phyloP scores from a whole-genome alignment of 129 eudicot species.

The Helianthus tuberosus region DNA sequence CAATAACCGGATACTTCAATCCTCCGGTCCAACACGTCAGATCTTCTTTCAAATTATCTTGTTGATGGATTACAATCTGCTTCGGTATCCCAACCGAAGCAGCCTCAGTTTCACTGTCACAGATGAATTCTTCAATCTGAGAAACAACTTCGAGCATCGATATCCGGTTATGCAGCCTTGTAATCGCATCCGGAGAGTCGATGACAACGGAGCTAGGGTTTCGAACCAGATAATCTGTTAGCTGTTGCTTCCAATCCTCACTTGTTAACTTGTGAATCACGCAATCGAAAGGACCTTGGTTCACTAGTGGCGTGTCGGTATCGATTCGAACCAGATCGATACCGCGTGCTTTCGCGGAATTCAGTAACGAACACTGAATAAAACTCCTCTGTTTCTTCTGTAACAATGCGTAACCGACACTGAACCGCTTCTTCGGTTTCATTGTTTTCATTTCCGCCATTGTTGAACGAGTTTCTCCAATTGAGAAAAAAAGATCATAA shows the following conservation, averaged over 20 bases:
- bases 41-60: slow-evolving; percentile 34
- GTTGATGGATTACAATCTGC: slow-evolving; percentile 60
- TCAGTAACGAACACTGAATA: slow-evolving; percentile 54
- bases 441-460: slow-evolving; percentile 27
- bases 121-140: slow-evolving; percentile 30
- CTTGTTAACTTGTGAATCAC: slow-evolving; percentile 77
- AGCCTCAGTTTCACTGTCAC: background rate
- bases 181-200: slow-evolving; percentile 67
- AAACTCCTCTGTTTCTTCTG: slow-evolving; percentile 76
- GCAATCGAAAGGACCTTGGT: slow-evolving; percentile 90
- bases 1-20: slow-evolving; percentile 78
- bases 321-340: slow-evolving; percentile 73
- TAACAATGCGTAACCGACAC: slow-evolving; percentile 76
- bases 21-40: background rate
- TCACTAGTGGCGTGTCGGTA: slow-evolving; percentile 48
- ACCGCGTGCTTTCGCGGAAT: slow-evolving; percentile 49
- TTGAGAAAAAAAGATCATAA: too few relatives aligned
- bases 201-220: slow-evolving; percentile 53
- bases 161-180: slow-evolving; percentile 73
- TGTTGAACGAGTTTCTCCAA: too few relatives aligned
- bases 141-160: slow-evolving; percentile 75
- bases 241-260: slow-evolving; percentile 61
- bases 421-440: slow-evolving; percentile 30
- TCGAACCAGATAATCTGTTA: slow-evolving; percentile 38
- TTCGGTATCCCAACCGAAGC: slow-evolving; percentile 68